Conservation (phyloP, 2,329 filamentous ascomycete species). For the Pseudopyrenochaeta lycopersici region DNA sequence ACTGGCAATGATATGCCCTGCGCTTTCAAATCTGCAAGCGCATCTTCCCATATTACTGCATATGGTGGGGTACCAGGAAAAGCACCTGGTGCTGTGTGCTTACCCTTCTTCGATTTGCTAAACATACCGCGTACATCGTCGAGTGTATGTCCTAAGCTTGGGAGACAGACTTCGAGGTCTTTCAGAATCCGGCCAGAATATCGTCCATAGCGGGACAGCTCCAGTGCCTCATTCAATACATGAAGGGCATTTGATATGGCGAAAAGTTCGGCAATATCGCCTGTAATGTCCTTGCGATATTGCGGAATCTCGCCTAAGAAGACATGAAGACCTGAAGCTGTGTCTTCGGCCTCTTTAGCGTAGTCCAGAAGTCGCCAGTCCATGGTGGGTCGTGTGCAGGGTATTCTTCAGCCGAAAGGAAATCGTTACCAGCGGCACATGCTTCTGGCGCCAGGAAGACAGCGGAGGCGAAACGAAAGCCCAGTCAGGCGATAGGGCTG, state of each 20-base stretch:
- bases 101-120: conserved; percentile 47
- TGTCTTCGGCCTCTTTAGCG: conserved; percentile 61
- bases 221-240: conserved; percentile 56
- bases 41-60: conserved; percentile 60
- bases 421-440: conserved; percentile 22
- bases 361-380: conserved; percentile 50
- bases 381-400: conserved; percentile 43
- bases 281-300: conserved; percentile 62
- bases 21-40: conserved; percentile 56
- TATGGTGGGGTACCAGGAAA: conserved; percentile 54
- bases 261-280: conserved; percentile 63
- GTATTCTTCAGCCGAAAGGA: conserved; percentile 28
- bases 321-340: conserved; percentile 59
- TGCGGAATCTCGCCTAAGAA: conserved; percentile 62
- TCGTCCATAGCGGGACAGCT: conserved; percentile 50
- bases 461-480: conserved; percentile 16
- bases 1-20: conserved; percentile 58
- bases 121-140: conserved; percentile 57
- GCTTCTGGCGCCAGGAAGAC: conserved; percentile 22
- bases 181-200: conserved; percentile 49
- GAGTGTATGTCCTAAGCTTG: conserved; percentile 61
- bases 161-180: conserved; percentile 60
- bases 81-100: conserved; percentile 38
- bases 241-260: conserved; percentile 62
- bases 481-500: conserved; percentile 37